phyloP scores from a whole-genome alignment of 2,329 filamentous ascomycete genomes.

The Neonectria magnoliae region DNA sequence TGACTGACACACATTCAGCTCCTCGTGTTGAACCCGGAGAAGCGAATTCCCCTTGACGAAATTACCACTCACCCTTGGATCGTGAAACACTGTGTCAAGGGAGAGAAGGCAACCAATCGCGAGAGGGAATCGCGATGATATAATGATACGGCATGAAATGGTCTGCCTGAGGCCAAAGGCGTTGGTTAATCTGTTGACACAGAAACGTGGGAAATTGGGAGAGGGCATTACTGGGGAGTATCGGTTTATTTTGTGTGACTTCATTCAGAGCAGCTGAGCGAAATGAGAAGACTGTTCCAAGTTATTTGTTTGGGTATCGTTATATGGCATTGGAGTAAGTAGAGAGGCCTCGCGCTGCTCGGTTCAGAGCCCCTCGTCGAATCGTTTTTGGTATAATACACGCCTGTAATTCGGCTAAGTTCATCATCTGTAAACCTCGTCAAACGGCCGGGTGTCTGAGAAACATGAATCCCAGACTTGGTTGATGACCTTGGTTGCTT shows the following conservation, averaged over 20 bases:
- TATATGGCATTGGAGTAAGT: conserved; percentile 35
- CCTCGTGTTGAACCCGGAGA: conserved; percentile 91
- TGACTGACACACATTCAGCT: conserved; percentile 63
- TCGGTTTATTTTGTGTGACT: conserved; percentile 32
- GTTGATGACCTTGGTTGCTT: conserved; percentile 89
- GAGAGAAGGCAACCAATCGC: conserved; percentile 62
- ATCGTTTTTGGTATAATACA: conserved; percentile 14
- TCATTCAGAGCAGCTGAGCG: conserved; percentile 26
- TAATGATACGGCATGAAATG: conserved; percentile 32
- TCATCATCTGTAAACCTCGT: conserved; percentile 87
- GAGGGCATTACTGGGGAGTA: conserved; percentile 47
- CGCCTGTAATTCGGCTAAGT: conserved; percentile 3
- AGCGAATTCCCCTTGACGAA: conserved; percentile 88
- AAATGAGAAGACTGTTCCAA: conserved; percentile 27
- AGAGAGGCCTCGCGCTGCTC: conserved; percentile 24
- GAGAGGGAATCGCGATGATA: conserved; percentile 52
- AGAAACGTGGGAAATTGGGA: conserved; percentile 31
- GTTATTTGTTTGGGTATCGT: conserved; percentile 38
- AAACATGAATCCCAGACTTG: conserved; percentile 99
- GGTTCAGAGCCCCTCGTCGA: conserved; percentile 9
- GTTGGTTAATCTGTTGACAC: conserved; percentile 32
- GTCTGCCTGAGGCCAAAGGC: conserved; percentile 31
- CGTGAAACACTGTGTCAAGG: conserved; percentile 86
- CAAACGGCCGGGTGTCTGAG: conserved; percentile 91
- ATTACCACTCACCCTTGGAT: conserved; percentile 96